Evolutionary conservation across 2,329 filamentous ascomycete genomes (phyloP).

Genomic region (Penicillium sp.): DNA sequence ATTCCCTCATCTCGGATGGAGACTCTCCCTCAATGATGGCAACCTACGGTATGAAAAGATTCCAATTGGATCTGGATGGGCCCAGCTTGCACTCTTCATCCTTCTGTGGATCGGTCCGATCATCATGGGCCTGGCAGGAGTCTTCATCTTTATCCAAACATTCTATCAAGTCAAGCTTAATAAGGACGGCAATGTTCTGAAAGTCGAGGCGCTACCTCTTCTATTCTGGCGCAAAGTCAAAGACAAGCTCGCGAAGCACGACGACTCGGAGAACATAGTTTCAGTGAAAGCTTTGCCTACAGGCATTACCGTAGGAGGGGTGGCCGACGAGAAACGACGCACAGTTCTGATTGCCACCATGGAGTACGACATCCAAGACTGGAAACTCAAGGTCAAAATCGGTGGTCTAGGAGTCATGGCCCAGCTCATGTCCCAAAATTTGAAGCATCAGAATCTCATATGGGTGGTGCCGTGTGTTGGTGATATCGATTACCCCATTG

Average conservation of each 20-base stretch:
- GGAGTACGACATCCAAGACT: constrained; percentile 71
- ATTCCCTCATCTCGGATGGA: constrained; percentile 55
- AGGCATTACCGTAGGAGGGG: constrained; percentile 20
- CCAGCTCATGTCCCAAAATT: constrained; percentile 65
- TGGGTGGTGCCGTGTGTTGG: constrained; percentile 63
- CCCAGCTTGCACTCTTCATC: constrained; percentile 55
- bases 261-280: neutral
- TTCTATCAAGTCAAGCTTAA: constrained; percentile 66
- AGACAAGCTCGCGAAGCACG: neutral
- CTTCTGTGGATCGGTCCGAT: constrained; percentile 56
- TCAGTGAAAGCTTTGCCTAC: neutral
- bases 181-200: constrained; percentile 29
- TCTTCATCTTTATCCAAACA: constrained; percentile 58
- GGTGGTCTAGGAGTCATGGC: constrained; percentile 70
- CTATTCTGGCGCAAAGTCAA: neutral
- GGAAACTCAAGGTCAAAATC: constrained; percentile 69
- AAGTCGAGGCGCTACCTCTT: neutral
- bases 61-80: constrained; percentile 52
- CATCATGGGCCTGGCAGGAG: constrained; percentile 47
- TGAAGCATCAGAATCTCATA: constrained; percentile 63
- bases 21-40: constrained; percentile 55
- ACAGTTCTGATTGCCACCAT: constrained; percentile 67
- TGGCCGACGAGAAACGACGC: constrained; percentile 35
- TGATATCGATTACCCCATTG: constrained; percentile 62
- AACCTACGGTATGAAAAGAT: constrained; percentile 51